phyloP scores from a whole-genome alignment of 768 basidiomycete genomes.

The Boletus rubroflammeus region DNA sequence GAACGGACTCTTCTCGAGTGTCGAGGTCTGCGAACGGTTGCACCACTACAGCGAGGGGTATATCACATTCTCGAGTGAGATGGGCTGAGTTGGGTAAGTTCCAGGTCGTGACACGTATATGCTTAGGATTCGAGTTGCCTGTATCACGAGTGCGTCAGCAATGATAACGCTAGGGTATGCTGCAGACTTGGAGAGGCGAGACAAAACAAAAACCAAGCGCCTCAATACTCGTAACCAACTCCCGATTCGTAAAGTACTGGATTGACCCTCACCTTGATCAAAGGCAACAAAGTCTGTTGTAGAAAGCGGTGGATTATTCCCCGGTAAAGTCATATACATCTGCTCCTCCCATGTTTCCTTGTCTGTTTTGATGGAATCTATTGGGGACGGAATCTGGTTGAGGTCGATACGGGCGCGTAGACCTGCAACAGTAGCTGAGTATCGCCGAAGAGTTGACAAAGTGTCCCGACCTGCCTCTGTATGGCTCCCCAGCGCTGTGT shows the following conservation, averaged over 20 bases:
- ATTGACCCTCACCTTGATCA: conserved; percentile 67
- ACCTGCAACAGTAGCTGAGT: conserved; percentile 40
- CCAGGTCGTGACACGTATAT: conserved; percentile 87
- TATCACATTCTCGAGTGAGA: conserved; percentile 73
- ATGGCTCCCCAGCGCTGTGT: conserved; percentile 51
- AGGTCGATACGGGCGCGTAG: conserved; percentile 82
- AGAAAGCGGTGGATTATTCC: conserved; percentile 70
- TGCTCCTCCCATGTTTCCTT: conserved; percentile 73
- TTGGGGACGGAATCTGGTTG: conserved; percentile 87
- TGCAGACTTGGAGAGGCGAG: neutral
- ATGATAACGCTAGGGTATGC: neutral
- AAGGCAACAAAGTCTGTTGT: conserved; percentile 86
- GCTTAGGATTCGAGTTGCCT: conserved; percentile 92
- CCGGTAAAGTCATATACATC: conserved; percentile 60
- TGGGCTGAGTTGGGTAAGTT: conserved; percentile 78
- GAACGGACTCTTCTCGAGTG: conserved; percentile 73
- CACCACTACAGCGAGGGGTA: conserved; percentile 81
- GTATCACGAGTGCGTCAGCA: conserved; percentile 13
- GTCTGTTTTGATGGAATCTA: conserved; percentile 75
- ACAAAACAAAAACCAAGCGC: neutral
- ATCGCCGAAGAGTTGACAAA: neutral
- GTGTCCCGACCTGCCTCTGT: conserved; percentile 35
- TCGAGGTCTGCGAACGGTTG: conserved; percentile 90
- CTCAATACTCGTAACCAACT: neutral
- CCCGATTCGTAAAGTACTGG: neutral